These are phyloP conservation scores for Boletus reticulatus DNA, from an alignment of 768 basidiomycete species.

Conservation along the genomic window DNA sequence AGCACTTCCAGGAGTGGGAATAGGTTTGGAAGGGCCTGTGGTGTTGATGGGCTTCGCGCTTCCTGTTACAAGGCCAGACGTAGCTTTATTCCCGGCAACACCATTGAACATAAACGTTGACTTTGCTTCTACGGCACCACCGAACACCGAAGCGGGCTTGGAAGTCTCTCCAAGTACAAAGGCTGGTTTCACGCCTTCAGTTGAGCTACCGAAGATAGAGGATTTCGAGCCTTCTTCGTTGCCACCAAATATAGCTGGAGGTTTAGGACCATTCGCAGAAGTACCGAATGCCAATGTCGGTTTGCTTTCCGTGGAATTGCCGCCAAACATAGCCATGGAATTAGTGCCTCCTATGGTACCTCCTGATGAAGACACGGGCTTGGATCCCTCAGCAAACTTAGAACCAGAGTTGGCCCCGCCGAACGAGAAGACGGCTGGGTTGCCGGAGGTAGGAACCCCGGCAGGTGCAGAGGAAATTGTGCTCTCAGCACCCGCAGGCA, in stretches of 20 bases:
- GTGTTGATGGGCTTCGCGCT: not conserved
- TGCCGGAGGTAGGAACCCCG: constrained; percentile 13
- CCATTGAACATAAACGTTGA: constrained; percentile 1
- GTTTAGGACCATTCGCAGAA: constrained; percentile 12
- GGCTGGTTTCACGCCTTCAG: constrained; percentile 6
- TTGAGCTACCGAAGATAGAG: constrained; percentile 1
- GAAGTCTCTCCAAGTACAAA: constrained; percentile 10
- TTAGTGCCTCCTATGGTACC: constrained; percentile 2
- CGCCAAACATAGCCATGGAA: constrained; percentile 3
- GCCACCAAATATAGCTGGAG: constrained; percentile 10
- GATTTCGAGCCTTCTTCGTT: constrained; percentile 3
- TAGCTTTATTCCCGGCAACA: not conserved
- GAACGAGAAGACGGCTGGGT: constrained; percentile 18
- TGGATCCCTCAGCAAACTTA: constrained; percentile 15
- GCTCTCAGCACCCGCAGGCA: constrained; percentile 14
- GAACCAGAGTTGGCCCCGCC: constrained; percentile 13
- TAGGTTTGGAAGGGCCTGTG: constrained; percentile 1
- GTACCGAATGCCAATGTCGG: constrained; percentile 11
- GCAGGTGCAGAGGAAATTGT: constrained; percentile 15
- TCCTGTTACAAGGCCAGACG: not conserved
- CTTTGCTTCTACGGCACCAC: constrained; percentile 1
- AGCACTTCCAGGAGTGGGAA: constrained; percentile 1
- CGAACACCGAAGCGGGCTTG: constrained; percentile 1
- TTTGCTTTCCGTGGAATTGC: constrained; percentile 9
- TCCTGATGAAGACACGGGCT: constrained; percentile 18